Conservation (phyloP, 495 filamentous ascomycete species). For the Neurospora sp. region DNA sequence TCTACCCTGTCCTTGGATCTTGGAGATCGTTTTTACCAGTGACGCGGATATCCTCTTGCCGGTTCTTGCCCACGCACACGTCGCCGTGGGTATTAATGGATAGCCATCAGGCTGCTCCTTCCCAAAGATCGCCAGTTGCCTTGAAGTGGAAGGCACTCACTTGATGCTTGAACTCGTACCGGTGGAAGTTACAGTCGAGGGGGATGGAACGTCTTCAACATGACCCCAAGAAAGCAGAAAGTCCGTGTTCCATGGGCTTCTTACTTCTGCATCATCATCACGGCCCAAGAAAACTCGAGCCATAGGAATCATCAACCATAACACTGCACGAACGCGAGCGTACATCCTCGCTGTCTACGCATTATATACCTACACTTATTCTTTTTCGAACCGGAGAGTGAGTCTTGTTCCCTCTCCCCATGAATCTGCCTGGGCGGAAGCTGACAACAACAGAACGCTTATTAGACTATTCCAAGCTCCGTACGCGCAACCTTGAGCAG, state of each 20-base stretch:
- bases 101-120: neutral
- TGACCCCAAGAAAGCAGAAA: neutral
- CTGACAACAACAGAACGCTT: neutral
- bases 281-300: neutral
- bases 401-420: neutral
- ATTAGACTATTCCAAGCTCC: neutral
- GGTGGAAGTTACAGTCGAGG: neutral
- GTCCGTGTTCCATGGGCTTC: neutral
- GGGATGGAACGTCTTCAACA: neutral
- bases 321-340: neutral
- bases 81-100: neutral
- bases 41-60: neutral
- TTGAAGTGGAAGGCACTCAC: neutral
- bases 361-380: neutral
- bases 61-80: neutral
- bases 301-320: accelerated
- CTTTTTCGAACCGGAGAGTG: neutral
- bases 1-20: neutral
- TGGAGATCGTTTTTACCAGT: neutral
- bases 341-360: neutral
- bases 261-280: neutral
- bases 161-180: neutral
- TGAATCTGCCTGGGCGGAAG: neutral
- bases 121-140: neutral
- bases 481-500: neutral